Conservation (phyloP, 805 yeast species). For the Yamadazyma kitorensis region DNA sequence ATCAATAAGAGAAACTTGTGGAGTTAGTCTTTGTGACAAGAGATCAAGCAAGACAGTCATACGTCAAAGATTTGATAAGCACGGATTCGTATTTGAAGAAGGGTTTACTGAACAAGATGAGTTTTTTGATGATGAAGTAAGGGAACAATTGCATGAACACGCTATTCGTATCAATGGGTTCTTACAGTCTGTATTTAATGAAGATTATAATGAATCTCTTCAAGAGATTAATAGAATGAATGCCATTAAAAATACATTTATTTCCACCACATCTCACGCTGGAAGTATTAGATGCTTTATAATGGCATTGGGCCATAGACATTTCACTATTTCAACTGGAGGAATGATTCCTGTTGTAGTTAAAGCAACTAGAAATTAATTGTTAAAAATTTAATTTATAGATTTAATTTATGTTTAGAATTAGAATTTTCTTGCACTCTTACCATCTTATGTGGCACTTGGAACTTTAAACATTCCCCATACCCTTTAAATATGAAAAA, state of each 20-base stretch:
- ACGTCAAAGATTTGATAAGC: constrained; percentile 31
- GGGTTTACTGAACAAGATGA: constrained; percentile 50
- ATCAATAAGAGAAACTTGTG: constrained; percentile 57
- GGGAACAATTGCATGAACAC: constrained; percentile 50
- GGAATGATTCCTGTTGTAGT: constrained; percentile 62
- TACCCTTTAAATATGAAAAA: too few species aligned
- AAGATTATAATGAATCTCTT: constrained; percentile 13
- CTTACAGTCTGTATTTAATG: constrained; percentile 32
- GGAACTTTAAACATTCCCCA: too few species aligned
- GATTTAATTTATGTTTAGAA: too few species aligned
- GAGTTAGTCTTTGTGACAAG: constrained; percentile 59
- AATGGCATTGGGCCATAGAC: constrained; percentile 48
- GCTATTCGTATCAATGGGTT: constrained; percentile 46
- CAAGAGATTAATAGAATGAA: constrained; percentile 10
- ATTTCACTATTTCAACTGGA: constrained; percentile 60
- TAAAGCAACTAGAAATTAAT: constrained; percentile 31
- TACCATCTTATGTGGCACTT: too few species aligned
- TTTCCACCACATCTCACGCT: constrained; percentile 51
- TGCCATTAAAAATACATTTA: constrained; percentile 18
- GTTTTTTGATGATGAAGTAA: constrained; percentile 37
- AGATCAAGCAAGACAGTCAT: constrained; percentile 43
- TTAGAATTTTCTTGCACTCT: too few species aligned
- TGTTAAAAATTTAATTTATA: too few species aligned
- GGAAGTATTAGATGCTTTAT: constrained; percentile 49
- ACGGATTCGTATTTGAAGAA: constrained; percentile 40